These are phyloP conservation scores for Sphagnum contortum DNA, from an alignment of 225 moss, liverwort and hornwort genomes.

Conservation along the genomic window DNA sequence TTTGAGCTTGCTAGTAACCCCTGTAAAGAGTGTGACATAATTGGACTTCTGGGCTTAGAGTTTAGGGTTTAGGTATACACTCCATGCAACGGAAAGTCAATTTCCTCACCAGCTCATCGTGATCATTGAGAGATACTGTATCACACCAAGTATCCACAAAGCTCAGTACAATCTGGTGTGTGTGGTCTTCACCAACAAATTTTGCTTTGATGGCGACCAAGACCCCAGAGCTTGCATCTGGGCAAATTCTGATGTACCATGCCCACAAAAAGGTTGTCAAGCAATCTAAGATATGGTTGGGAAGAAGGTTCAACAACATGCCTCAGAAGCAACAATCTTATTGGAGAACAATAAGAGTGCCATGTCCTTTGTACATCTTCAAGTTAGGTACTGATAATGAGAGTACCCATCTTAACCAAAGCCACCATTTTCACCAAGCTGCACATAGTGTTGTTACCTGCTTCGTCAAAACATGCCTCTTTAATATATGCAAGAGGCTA, in stretches of 20 bases:
- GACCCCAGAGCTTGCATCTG: slow-evolving; percentile 63
- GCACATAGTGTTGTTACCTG: too few species aligned
- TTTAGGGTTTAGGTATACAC: too few species aligned
- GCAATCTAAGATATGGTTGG: too few species aligned
- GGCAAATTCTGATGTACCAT: slow-evolving; percentile 11
- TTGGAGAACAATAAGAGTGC: slow-evolving; percentile 67
- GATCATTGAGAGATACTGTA: too few species aligned
- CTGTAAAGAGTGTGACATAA: too few species aligned
- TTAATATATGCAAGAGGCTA: too few species aligned
- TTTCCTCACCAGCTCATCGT: too few species aligned
- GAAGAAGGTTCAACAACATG: slow-evolving; percentile 2
- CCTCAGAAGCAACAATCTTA: slow-evolving; percentile 82
- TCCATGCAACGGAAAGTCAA: too few species aligned
- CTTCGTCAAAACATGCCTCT: too few species aligned
- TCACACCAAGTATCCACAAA: neutral
- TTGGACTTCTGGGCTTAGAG: too few species aligned
- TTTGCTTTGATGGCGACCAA: slow-evolving; percentile 58
- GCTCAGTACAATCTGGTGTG: neutral
- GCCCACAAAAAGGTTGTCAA: too few species aligned
- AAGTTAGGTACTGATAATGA: slow-evolving; percentile 80
- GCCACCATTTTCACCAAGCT: slow-evolving; percentile 67
- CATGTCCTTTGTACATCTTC: slow-evolving; percentile 71
- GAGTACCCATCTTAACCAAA: slow-evolving; percentile 93
- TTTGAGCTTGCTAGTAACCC: too few species aligned
- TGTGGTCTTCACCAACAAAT: slow-evolving; percentile 66